Base-by-base conservation (phyloP, 2,329 filamentous ascomycete genomes). In the Fusarium albosuccineum region DNA sequence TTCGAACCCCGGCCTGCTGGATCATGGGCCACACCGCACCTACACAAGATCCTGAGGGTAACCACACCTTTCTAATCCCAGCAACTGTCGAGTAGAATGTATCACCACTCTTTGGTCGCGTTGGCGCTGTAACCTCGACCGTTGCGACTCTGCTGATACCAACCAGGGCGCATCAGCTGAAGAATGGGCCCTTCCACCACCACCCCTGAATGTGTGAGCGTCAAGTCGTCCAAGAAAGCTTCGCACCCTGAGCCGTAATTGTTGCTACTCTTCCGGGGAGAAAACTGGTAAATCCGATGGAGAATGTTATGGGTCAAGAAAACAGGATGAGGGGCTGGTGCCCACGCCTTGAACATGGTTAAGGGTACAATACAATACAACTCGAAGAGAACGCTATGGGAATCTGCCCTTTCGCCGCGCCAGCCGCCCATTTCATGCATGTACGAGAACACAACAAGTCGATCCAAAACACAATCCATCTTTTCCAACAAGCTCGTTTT, bases 351-450 rank as follows among this genome's bases (percentile, higher is more conserved):
- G 37, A 67, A 68, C 36, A 59, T 42, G 54, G 26, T 63, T 44
- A 56, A 55, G 54, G 59, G 48, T 64, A 68, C 44, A 70, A 44
- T 60, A 33, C 58, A 49, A 56, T 52, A 65, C 51, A 67, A 65
- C 44, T 59, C 36, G 63, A 71, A 60, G 58, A 69, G 52, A 68
- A 73, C 66, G 69, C 65, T 65, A 68, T 73, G 61, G 63, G 64
- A 64, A 68, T 64, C 59, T 62, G 61, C 60, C 70, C 66, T 60
- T 70, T 73, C 70, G 68, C 71, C 64, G 53, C 66, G 66, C 70
- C 58, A 62, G 50, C 57, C 64, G 57, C 60, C 67, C 33, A 68
- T 59, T 58, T 57, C 57, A 71, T 68, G 63, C 66, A 70, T 68
- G 48, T 57, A 68, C 48, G 40, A 58, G 36, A 58, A 63, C 30